Evolutionary conservation across 441 rosid genomes (phyloP).

Genomic region (Erodium moschatum): DNA sequence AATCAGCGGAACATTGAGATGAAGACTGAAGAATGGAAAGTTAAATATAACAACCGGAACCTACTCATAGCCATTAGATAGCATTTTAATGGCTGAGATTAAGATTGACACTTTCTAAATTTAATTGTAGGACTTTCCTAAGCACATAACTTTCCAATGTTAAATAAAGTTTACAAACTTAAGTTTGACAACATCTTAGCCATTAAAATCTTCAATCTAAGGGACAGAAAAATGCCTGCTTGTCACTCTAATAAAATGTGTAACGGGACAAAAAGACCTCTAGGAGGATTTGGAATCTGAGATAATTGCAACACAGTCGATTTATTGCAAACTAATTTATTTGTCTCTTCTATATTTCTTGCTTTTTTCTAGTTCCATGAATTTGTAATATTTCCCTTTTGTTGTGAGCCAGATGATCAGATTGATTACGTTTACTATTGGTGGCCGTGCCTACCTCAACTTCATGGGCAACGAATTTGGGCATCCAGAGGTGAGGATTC

Average conservation of each 20-base stretch:
- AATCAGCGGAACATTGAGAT: too few species aligned
- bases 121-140: too few species aligned
- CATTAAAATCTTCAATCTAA: too few species aligned
- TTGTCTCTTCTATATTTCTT: neutral
- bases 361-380: slow-evolving; percentile 5
- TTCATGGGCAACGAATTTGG: slow-evolving; percentile 99
- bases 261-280: neutral
- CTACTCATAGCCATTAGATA: too few species aligned
- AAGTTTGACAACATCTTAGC: too few species aligned
- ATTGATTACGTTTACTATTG: slow-evolving; percentile 70
- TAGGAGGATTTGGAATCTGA: neutral
- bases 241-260: neutral
- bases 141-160: too few species aligned
- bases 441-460: slow-evolving; percentile 83
- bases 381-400: slow-evolving; percentile 24
- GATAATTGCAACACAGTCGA: neutral
- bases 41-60: too few species aligned
- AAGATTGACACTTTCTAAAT: too few species aligned
- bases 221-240: too few species aligned
- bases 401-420: slow-evolving; percentile 61
- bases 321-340: slow-evolving; percentile 9
- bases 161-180: too few species aligned
- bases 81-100: too few species aligned
- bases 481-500: slow-evolving; percentile 65
- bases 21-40: too few species aligned